phyloP scores from a whole-genome alignment of 78 protist species.

The Protostelium mycophagum region DNA sequence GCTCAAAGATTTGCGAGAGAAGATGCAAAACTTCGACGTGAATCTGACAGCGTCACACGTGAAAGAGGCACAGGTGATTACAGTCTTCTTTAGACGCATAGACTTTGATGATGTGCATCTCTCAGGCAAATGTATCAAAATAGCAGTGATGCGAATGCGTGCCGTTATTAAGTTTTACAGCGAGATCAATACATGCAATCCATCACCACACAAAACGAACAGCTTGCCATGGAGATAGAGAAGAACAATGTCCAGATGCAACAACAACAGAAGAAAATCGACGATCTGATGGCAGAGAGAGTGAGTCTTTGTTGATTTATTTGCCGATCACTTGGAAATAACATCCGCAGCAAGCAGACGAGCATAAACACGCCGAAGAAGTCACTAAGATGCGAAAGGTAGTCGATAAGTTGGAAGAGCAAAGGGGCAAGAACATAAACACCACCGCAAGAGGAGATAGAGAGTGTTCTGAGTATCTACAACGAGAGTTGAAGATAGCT shows the following conservation, averaged over 20 bases:
- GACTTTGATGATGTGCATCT: too few relatives aligned
- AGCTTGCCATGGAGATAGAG: background rate
- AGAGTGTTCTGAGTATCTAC: background rate
- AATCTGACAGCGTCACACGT: background rate
- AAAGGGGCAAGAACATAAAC: too few relatives aligned
- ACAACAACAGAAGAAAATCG: too few relatives aligned
- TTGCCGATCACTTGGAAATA: background rate
- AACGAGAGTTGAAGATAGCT: background rate
- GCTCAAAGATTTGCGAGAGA: background rate
- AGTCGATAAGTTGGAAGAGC: background rate
- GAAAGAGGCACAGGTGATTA: background rate
- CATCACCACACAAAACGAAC: background rate
- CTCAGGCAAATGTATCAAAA: too few relatives aligned
- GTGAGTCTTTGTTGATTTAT: too few relatives aligned
- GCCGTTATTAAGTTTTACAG: background rate
- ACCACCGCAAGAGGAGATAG: too few relatives aligned
- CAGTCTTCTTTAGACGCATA: too few relatives aligned
- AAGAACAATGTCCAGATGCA: background rate
- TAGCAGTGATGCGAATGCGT: background rate
- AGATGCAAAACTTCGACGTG: background rate
- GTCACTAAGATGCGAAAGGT: background rate
- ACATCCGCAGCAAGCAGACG: background rate
- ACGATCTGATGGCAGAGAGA: too few relatives aligned
- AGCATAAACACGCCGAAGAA: background rate
- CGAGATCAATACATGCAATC: background rate